Evolutionary conservation across 2,329 filamentous ascomycete genomes (phyloP).

Genomic region (Cladophialophora carrionii): DNA sequence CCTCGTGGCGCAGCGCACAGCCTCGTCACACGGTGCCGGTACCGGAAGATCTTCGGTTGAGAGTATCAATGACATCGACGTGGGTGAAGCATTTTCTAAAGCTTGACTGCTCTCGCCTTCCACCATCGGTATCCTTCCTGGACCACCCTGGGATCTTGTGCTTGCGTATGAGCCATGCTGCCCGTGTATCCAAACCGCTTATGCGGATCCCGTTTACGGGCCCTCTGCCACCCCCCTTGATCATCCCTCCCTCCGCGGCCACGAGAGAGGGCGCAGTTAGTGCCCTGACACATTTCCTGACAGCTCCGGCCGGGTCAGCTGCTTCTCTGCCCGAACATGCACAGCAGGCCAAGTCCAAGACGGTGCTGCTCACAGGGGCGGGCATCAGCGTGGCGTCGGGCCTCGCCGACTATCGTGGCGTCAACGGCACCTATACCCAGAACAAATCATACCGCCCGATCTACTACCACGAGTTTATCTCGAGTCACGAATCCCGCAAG

Average conservation of each 20-base stretch:
- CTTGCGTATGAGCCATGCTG: conserved; percentile 40
- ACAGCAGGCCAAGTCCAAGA: conserved; percentile 49
- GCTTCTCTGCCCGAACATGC: conserved; percentile 47
- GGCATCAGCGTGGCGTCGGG: conserved; percentile 93
- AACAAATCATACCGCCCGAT: conserved; percentile 91
- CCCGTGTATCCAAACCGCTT: conserved; percentile 68
- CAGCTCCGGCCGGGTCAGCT: conserved; percentile 50
- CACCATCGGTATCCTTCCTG: neutral
- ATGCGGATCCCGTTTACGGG: conserved; percentile 92
- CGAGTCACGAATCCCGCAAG: conserved; percentile 80
- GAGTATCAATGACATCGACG: neutral
- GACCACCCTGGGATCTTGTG: neutral
- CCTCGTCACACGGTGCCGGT: neutral
- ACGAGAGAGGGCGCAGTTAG: conserved; percentile 73
- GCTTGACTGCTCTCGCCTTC: neutral
- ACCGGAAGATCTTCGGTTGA: neutral
- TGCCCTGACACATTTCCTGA: conserved; percentile 77
- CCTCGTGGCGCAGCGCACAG: neutral
- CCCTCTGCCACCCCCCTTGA: conserved; percentile 72
- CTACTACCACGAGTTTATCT: conserved; percentile 87
- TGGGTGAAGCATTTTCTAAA: neutral
- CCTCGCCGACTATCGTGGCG: conserved; percentile 87
- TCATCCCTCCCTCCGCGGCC: conserved; percentile 72
- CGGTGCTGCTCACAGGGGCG: conserved; percentile 75
- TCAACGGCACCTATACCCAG: conserved; percentile 86